Conservation (phyloP, 495 filamentous ascomycete genomes). For the Articulospora tetracladia region DNA sequence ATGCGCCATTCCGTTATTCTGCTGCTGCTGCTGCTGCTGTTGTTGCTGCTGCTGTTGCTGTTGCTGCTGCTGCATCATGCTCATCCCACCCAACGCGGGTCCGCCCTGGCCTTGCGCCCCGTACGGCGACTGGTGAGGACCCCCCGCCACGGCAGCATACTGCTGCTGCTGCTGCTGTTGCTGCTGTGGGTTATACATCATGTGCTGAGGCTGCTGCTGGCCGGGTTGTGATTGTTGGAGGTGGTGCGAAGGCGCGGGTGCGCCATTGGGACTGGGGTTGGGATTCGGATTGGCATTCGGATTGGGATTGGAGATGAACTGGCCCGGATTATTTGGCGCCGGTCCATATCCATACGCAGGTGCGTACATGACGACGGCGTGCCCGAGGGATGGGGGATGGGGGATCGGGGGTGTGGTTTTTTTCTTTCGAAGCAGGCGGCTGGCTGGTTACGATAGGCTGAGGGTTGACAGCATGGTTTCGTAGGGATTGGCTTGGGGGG, state of each 20-base stretch:
- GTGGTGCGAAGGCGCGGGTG: constrained; percentile 8
- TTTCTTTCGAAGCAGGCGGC: neutral
- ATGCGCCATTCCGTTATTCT: constrained; percentile 28
- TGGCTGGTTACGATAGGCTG: constrained; percentile 1
- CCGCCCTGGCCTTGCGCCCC: constrained; percentile 15
- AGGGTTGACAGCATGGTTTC: neutral
- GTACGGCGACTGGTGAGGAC: constrained; percentile 18
- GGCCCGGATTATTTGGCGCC: neutral
- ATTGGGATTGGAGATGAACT: neutral
- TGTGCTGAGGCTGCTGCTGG: constrained; percentile 23
- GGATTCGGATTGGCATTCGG: neutral
- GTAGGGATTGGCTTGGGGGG: neutral
- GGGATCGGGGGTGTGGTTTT: neutral
- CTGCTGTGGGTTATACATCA: constrained; percentile 28
- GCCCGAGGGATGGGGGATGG: neutral
- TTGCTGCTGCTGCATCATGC: constrained; percentile 25
- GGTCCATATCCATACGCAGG: constrained; percentile 22
- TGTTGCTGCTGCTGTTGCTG: no score
- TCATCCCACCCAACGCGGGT: constrained; percentile 24
- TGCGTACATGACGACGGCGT: constrained; percentile 22
- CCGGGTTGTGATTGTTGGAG: constrained; percentile 9
- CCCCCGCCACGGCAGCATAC: constrained; percentile 1
- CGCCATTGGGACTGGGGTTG: neutral
- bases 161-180: constrained; percentile 24
- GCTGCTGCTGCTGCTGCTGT: no score